Base-by-base conservation (phyloP, 192 early-diverging fungal species). In the Coemansia sp. region DNA sequence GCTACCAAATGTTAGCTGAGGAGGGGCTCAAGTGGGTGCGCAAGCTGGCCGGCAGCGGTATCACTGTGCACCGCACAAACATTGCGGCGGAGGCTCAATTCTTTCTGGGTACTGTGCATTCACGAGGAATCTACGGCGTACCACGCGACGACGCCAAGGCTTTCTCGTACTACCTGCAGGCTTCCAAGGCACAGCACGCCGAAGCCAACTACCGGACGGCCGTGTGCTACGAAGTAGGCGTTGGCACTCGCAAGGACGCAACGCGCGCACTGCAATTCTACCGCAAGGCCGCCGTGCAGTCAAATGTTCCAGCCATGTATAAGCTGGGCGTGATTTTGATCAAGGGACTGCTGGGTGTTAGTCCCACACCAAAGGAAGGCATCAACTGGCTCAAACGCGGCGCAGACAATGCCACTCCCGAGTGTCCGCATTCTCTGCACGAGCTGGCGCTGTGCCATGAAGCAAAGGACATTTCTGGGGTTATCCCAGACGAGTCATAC, bases 301-400 rank as follows among this genome's bases (percentile, higher is more conserved):
- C 93, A 53, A 95, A 97, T 57, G 91, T 94, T 11, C 89, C 94
- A 0, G 94, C 93, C 24, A 98, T 99, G 97, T 96, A 93, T 87
- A 98, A 97, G 79, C 84, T 97, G 20, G 97, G 94, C 21, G 89
- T 95, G 86, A 91, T 97, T 17, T 73, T 97, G 51, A 75, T 97
- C 70, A 90, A 94, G 69, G 96, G 96, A 10, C 66, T 88, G 66
- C 75, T 97, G 57, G 87, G 89, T 8, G 89, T 93, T 60, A 66
- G 82, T 7, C 70, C 84, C 46, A 90, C 94, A 68, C 93, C 95
- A 14, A 84, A 93, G 19, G 97, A 99, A 65, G 97, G 91, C 20
- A 86, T 97, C 51, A 93, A 91, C 6, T 97, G 93, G 94, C 84
- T 99, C 29, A 97, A 96, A 74, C 85, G 94, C 30, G 97, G 94